Evolutionary conservation across 225 moss, liverwort and hornwort genomes (phyloP).

Genomic region (Sphagnum contortum): DNA sequence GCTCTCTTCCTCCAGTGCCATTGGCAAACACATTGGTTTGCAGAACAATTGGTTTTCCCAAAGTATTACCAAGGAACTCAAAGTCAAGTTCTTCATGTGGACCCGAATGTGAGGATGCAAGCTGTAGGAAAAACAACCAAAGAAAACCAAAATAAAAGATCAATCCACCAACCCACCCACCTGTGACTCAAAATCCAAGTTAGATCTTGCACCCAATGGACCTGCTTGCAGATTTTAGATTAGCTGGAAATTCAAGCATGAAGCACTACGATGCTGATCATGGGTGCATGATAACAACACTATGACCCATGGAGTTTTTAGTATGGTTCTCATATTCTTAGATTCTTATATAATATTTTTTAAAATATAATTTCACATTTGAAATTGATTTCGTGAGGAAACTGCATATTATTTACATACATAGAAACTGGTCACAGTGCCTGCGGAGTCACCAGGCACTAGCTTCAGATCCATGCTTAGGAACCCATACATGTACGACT

Average conservation of each 20-base stretch:
- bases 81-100: slow-evolving; percentile 66
- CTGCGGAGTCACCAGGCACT: slow-evolving; percentile 12
- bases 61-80: slow-evolving; percentile 43
- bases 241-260: too few relatives aligned
- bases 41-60: slow-evolving; percentile 45
- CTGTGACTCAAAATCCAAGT: too few relatives aligned
- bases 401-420: slow-evolving; percentile 1
- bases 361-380: too few relatives aligned
- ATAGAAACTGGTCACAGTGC: slow-evolving; percentile 12
- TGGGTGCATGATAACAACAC: too few relatives aligned
- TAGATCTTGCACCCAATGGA: too few relatives aligned
- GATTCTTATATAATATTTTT: too few relatives aligned
- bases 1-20: slow-evolving; percentile 52
- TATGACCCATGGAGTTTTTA: too few relatives aligned
- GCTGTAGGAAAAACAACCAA: background rate
- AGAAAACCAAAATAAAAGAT: background rate
- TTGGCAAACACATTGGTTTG: slow-evolving; percentile 65
- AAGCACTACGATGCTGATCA: too few relatives aligned
- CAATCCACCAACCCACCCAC: background rate
- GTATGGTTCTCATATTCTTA: too few relatives aligned
- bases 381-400: too few relatives aligned
- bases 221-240: too few relatives aligned
- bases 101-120: too few relatives aligned
- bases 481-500: slow-evolving; percentile 6
- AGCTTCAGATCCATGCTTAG: slow-evolving; percentile 14